Conservation (phyloP, 1,139 yeast species). For the Geotrichum klebahnii region DNA sequence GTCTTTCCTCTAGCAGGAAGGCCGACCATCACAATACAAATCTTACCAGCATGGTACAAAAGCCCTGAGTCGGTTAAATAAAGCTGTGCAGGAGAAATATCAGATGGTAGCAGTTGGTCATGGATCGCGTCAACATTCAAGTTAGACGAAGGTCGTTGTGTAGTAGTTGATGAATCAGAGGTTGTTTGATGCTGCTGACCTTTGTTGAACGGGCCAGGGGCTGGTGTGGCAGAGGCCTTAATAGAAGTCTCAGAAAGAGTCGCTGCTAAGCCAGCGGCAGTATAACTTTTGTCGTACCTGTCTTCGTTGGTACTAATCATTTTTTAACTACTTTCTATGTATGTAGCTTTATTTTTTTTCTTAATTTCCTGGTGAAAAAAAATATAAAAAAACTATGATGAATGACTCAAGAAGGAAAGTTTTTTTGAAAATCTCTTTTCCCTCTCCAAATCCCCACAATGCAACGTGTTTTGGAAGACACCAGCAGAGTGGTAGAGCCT, state of each 20-base stretch:
- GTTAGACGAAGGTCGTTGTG: slow-evolving; percentile 19
- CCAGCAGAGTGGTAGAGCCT: too few relatives aligned
- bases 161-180: neutral
- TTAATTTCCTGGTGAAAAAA: too few relatives aligned
- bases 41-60: slow-evolving; percentile 91
- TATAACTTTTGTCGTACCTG: neutral
- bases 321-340: too few relatives aligned
- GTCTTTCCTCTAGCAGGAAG: slow-evolving; percentile 97
- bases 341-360: too few relatives aligned
- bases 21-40: slow-evolving; percentile 85
- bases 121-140: slow-evolving; percentile 36
- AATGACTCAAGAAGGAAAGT: too few relatives aligned
- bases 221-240: slow-evolving; percentile 12
- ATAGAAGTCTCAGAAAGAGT: neutral
- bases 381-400: too few relatives aligned
- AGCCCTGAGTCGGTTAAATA: slow-evolving; percentile 88
- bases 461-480: too few relatives aligned
- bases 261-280: neutral
- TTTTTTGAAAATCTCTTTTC: too few relatives aligned
- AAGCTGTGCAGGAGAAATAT: slow-evolving; percentile 66
- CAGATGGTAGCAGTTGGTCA: slow-evolving; percentile 36
- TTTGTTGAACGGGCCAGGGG: slow-evolving; percentile 22
- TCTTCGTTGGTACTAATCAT: neutral
- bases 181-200: neutral
- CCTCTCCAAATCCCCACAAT: too few relatives aligned